Base-by-base conservation (phyloP, 352 stramenopile species). In the Globisporangium spinosum region DNA sequence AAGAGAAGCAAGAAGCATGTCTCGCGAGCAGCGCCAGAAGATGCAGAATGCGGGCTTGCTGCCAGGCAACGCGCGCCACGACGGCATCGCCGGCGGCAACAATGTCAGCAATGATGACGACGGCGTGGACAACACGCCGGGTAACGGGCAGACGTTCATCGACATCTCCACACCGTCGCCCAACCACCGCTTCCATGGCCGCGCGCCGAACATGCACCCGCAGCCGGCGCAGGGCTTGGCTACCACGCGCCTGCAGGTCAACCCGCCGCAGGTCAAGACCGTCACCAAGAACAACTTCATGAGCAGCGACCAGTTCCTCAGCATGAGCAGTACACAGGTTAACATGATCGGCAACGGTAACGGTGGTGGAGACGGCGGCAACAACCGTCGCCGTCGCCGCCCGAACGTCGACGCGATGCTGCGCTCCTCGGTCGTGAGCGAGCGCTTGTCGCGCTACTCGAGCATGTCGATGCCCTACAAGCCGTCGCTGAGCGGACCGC, bases 331-430 rank as follows among this genome's bases (percentile, higher is more conserved):
- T 55, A 78, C 77, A 13, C 77, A 61, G 22, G 60, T 74, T 43
- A 67, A 77, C 43, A 59, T 87, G 23, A 62, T 87, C 40, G 72
- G 72, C 34, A 56, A 63, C 13, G 70, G 66, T 15, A 58, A 32
- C 20, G 29, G 34, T n/a, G 13, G 32, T 17, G 13, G 51, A 8
- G 20, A 62, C 20, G 70, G 62, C 17, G 69, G 62, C 66, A 82
- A 83, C 54, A 77, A 65, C 55, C 82, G 78, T 17, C 71, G 73
- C 6, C 79, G 77, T 2, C 82, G 82, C 9, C 80, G 76, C 10
- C 70, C 83, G 5, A 87, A 91, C 35, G 80, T 92, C 5, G 76
- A 90, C 63, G 79, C 80, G 22, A 88, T 94, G 76, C 68, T 92
- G 51, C 79, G 81, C 8, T 86, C 84, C 12, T 89, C 79, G 35